These are phyloP conservation scores for Suhomyces maxii DNA, from an alignment of 1,139 yeast genomes.

Conservation along the genomic window DNA sequence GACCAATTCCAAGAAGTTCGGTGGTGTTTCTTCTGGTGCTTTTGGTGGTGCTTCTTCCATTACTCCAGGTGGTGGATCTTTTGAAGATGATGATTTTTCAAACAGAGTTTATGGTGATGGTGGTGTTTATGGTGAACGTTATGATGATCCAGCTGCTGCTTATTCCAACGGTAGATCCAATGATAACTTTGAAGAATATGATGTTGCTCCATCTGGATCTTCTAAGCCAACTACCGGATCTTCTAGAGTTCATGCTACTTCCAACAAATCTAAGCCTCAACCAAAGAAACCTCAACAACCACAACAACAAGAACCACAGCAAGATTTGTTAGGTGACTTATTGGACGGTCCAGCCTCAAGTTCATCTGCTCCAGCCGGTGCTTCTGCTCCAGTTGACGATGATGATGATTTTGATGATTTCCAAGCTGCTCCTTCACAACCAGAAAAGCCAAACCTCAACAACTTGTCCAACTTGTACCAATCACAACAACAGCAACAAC, in stretches of 20 bases:
- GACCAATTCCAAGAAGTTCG: constrained; percentile 77
- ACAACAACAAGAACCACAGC: constrained; percentile 30
- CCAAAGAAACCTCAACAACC: constrained; percentile 23
- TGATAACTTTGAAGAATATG: constrained; percentile 71
- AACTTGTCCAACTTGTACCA: constrained; percentile 43
- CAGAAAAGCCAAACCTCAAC: constrained; percentile 28
- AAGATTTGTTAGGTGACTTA: constrained; percentile 55
- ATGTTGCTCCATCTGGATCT: constrained; percentile 41
- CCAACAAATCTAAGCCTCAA: constrained; percentile 22
- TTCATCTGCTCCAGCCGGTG: constrained; percentile 20
- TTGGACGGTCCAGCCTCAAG: constrained; percentile 36
- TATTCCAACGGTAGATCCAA: constrained; percentile 39
- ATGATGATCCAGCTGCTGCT: constrained; percentile 54
- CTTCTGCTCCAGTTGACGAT: constrained; percentile 21
- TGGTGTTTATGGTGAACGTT: constrained; percentile 73
- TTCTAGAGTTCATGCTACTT: constrained; percentile 41
- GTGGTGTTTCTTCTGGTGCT: constrained; percentile 60
- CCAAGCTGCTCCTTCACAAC: constrained; percentile 69
- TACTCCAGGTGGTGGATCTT: constrained; percentile 38
- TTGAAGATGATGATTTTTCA: constrained; percentile 53
- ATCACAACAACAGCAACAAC: constrained; percentile 25
- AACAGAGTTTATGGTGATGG: constrained; percentile 76
- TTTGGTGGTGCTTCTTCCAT: constrained; percentile 51
- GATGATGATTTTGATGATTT: constrained; percentile 92
- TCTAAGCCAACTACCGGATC: constrained; percentile 47